Conservation (phyloP, 305 asterid genomes). For the Fraxinus dipetala region DNA sequence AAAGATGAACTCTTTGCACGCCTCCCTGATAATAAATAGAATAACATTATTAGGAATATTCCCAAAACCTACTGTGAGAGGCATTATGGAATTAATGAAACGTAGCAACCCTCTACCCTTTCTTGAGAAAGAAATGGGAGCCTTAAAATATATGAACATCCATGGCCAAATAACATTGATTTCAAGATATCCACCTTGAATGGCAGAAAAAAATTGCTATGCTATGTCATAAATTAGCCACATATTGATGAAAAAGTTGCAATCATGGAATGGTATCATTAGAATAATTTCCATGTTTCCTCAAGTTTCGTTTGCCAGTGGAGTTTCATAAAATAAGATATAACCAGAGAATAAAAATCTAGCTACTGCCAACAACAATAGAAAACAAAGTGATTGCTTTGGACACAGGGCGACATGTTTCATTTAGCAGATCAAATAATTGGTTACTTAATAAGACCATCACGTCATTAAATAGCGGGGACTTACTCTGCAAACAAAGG, state of each 20-base stretch:
- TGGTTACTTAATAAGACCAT: neutral
- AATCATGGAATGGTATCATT: neutral
- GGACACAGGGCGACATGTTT: neutral
- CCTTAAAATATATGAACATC: neutral
- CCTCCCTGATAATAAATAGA: conserved; percentile 64
- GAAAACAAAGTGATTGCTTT: neutral
- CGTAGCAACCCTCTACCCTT: conserved; percentile 6
- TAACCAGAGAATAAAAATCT: conserved; percentile 5
- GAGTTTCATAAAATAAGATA: neutral
- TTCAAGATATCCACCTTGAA: neutral
- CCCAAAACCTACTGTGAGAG: neutral
- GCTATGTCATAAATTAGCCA: neutral
- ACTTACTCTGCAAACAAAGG: conserved; percentile 94
- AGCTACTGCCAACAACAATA: conserved; percentile 5
- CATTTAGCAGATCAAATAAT: conserved; percentile 6
- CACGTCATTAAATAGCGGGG: neutral
- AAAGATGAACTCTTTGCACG: conserved; percentile 86
- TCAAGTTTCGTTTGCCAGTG: neutral
- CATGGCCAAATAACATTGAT: neutral
- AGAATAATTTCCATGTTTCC: neutral
- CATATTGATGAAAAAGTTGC: neutral
- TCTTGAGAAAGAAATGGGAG: conserved; percentile 1
- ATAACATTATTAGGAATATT: neutral
- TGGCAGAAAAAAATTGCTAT: neutral
- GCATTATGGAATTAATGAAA: conserved; percentile 1